phyloP scores from a whole-genome alignment of 2,329 filamentous ascomycete genomes.

The Hypoxylon sp. region DNA sequence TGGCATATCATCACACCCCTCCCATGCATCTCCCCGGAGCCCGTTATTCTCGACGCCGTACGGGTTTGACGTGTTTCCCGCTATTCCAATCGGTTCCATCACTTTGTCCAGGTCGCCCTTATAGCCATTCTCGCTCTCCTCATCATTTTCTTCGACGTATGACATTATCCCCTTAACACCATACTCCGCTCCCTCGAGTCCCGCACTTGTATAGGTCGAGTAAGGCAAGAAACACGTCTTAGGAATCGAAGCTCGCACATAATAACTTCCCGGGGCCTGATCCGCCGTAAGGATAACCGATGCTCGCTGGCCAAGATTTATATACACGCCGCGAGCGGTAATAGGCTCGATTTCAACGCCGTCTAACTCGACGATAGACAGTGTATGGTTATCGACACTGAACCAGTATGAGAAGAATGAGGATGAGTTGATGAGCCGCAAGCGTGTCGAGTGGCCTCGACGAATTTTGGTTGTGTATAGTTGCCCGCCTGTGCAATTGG shows the following conservation, averaged over 20 bases:
- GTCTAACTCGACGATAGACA: constrained; percentile 59
- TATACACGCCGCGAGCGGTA: constrained; percentile 54
- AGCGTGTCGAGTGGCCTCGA: constrained; percentile 50
- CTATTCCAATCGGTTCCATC: constrained; percentile 42
- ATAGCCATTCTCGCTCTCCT: background rate
- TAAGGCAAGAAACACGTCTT: constrained; percentile 56
- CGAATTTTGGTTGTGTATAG: constrained; percentile 54
- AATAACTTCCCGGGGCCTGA: constrained; percentile 54
- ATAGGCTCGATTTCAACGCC: constrained; percentile 58
- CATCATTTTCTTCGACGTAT: constrained; percentile 48
- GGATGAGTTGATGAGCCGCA: constrained; percentile 60
- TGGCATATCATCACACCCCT: constrained; percentile 56
- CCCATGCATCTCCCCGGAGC: constrained; percentile 52
- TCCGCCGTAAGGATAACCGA: constrained; percentile 56
- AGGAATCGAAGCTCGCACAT: constrained; percentile 56
- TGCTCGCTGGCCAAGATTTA: constrained; percentile 59
- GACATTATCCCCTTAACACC: constrained; percentile 52
- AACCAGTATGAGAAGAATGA: constrained; percentile 58
- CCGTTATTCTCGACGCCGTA: constrained; percentile 53
- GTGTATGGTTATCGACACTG: constrained; percentile 57
- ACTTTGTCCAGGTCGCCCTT: constrained; percentile 5
- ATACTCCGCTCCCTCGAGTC: constrained; percentile 50
- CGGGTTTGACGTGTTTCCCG: constrained; percentile 52
- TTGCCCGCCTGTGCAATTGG: constrained; percentile 53
- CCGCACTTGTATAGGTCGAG: constrained; percentile 52